A percentile compares a stretch with the other conserved stretches of the same genome.
Evolutionary conservation across 805 yeast species (phyloP).

Genomic region (Wickerhamiella dianesei): DNA sequence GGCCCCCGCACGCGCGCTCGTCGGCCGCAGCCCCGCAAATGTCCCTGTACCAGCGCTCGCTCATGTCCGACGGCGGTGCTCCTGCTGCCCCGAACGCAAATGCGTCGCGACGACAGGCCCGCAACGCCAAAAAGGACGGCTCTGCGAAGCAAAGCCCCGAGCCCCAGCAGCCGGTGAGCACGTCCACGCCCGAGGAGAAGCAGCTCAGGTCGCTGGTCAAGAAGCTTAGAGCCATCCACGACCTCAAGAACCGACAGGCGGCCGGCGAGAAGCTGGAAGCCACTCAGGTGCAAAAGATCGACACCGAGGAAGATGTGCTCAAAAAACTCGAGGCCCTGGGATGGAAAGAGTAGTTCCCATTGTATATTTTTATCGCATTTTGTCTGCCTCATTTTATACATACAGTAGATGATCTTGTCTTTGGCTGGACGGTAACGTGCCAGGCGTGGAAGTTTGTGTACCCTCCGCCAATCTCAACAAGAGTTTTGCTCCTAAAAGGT

Average conservation of each 20-base stretch:
- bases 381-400: too few species aligned
- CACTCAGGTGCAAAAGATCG: slow-evolving; percentile 81
- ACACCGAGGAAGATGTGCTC: slow-evolving; percentile 71
- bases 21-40: slow-evolving; percentile 22
- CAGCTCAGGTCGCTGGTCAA: slow-evolving; percentile 81
- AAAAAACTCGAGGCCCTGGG: slow-evolving; percentile 65
- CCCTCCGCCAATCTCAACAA: too few species aligned
- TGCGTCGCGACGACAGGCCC: slow-evolving; percentile 53
- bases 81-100: slow-evolving; percentile 28
- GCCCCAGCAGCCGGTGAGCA: slow-evolving; percentile 2
- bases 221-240: slow-evolving; percentile 91
- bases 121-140: slow-evolving; percentile 31
- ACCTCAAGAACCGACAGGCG: slow-evolving; percentile 71
- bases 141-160: background rate
- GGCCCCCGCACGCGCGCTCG: slow-evolving; percentile 87
- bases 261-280: slow-evolving; percentile 77
- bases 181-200: slow-evolving; percentile 62
- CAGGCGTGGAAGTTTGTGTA: too few species aligned
- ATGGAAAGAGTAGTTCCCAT: slow-evolving; percentile 35
- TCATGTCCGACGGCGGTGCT: background rate
- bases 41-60: slow-evolving; percentile 18
- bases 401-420: too few species aligned
- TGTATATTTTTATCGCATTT: background rate
- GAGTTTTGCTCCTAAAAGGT: too few species aligned
- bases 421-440: too few species aligned